phyloP scores from a whole-genome alignment of 139 green algal genomes.

The Desmodesmus armatus region DNA sequence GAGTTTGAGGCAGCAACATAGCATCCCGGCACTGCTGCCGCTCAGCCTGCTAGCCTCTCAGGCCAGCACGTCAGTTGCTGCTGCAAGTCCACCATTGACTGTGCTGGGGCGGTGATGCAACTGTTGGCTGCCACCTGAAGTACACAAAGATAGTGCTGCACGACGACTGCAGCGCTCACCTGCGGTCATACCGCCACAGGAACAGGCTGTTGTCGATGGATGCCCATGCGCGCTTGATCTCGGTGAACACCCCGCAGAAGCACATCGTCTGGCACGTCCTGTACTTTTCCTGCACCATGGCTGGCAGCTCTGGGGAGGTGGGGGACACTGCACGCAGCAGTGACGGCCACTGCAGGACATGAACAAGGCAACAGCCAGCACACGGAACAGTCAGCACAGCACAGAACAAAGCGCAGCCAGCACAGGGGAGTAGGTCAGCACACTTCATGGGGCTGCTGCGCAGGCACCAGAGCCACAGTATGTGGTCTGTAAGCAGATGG shows the following conservation, averaged over 20 bases:
- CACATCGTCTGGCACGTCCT: conserved; percentile 82
- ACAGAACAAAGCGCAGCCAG: too few relatives aligned
- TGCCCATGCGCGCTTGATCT: conserved; percentile 89
- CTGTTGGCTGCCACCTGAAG: background rate
- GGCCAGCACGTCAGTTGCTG: background rate
- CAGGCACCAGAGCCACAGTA: too few relatives aligned
- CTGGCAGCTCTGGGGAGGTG: conserved; percentile 74
- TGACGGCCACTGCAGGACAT: conserved; percentile 85
- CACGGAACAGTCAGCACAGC: too few relatives aligned
- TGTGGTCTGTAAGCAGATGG: too few relatives aligned
- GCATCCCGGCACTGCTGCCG: background rate
- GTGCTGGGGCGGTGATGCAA: background rate
- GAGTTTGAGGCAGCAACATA: too few relatives aligned
- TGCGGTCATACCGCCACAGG: conserved; percentile 91
- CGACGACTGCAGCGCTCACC: conserved; percentile 42
- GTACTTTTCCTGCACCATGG: conserved; percentile 88
- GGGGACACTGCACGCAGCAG: conserved; percentile 73
- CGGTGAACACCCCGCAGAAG: conserved; percentile 92
- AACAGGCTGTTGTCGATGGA: conserved; percentile 94
- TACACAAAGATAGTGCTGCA: background rate
- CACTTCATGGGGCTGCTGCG: too few relatives aligned
- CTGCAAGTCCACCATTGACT: background rate
- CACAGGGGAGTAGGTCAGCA: too few relatives aligned
- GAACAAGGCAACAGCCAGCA: too few relatives aligned
- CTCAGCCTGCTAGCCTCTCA: background rate